Evolutionary conservation across 805 yeast species (phyloP), one percentile per base, ranked within the genome.

Genomic region (Monosporozyma yasuniensis): DNA sequence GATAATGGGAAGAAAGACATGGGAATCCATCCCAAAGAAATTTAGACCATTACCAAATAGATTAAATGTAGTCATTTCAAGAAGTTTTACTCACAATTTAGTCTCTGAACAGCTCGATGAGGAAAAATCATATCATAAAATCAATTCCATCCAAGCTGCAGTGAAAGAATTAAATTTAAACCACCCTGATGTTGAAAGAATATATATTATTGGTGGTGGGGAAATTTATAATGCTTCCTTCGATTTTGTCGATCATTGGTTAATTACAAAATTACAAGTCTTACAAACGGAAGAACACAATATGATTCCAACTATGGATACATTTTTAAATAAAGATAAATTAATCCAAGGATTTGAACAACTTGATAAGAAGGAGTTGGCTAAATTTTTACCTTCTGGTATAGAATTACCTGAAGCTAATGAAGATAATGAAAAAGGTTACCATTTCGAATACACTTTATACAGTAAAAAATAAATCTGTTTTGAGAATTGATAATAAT

Each of bases 1-100:
- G 12, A 75, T 93, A 3, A 93, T 93, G 99, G 99, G 99, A 12
- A 76, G 97, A 52, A 85, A 82, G 61, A 91, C 98, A 1, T 93
- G 97, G 96, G 93, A 89, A 30, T 86, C 96, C 7, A 90, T 93
- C 30, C 98, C 99, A 0, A 53, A 67, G 1, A 81, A 76, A 62
- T 93, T 88, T 68, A 73, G 96, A 54, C 99, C 99, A 0, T 72
- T 93, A 43, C 82, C 83, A 2, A 79, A 73, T 46, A 75, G 99
- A 50, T 50, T 80, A 25, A 93, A 93, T 64, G 79, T 89, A 12
- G 80, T 93, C 0, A 68, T 93, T 10, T 84, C 95, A 23, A 68
- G 89, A 46, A 61, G 64, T 34, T 56, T 59, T 42, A 42, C 54
- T 3, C 18, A 37, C 1, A 21, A 43, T 6, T 52, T 63, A 11